A percentile compares a stretch with the other conserved stretches of the same genome.
phyloP scores from a whole-genome alignment of 2,329 filamentous ascomycete species.

The Talaromyces sp. region DNA sequence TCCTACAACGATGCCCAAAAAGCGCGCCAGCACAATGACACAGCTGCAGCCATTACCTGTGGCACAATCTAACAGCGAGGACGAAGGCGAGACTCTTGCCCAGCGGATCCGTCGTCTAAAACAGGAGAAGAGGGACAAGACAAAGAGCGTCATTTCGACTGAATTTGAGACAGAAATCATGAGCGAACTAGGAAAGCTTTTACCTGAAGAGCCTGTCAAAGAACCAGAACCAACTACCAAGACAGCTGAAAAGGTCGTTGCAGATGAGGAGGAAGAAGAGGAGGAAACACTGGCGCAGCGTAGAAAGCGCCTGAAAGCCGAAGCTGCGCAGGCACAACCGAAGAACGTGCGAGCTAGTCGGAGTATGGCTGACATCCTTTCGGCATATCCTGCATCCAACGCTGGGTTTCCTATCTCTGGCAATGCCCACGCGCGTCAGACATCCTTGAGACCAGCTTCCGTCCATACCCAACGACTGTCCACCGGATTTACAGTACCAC shows the following conservation, averaged over 20 bases:
- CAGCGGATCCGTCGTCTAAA: conserved; percentile 43
- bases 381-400: conserved; percentile 49
- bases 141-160: conserved; percentile 30
- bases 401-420: conserved; percentile 14
- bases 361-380: conserved; percentile 50
- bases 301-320: conserved; percentile 44
- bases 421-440: conserved; percentile 24
- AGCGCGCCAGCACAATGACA: conserved; percentile 36
- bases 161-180: conserved; percentile 46
- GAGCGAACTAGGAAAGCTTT: conserved; percentile 36
- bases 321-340: conserved; percentile 27
- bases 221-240: neutral
- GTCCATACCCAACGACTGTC: conserved; percentile 26
- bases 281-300: conserved; percentile 48
- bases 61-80: conserved; percentile 25
- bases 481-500: conserved; percentile 30
- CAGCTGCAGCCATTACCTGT: conserved; percentile 28
- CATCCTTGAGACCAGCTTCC: conserved; percentile 2
- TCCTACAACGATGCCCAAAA: conserved; percentile 22
- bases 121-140: conserved; percentile 29
- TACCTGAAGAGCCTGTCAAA: conserved; percentile 19
- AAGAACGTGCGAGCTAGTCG: conserved; percentile 33
- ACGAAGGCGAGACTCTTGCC: conserved; percentile 45
- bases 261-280: conserved; percentile 22
- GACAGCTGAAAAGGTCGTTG: neutral